A percentile compares a stretch with the other conserved stretches of the same genome.
phyloP scores from a whole-genome alignment of 305 asterid genomes.

The Fraxinus platypoda region DNA sequence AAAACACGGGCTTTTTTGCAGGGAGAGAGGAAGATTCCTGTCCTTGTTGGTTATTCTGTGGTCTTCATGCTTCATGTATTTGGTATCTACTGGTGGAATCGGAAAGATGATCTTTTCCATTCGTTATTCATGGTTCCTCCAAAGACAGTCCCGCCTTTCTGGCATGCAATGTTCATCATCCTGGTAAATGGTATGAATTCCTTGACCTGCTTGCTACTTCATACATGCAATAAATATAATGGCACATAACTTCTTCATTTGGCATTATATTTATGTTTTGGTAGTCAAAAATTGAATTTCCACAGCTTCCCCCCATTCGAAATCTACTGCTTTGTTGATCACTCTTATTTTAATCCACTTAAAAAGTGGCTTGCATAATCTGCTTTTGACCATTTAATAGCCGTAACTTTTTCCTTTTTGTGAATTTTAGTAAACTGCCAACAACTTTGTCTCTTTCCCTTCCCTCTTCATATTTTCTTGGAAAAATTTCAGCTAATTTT shows the following conservation, averaged over 20 bases:
- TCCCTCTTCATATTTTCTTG: neutral
- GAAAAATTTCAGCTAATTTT: neutral
- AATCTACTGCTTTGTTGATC: neutral
- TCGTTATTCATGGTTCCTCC: conserved; percentile 87
- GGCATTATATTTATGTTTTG: conserved; percentile 20
- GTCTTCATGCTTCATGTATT: conserved; percentile 60
- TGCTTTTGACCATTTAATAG: neutral
- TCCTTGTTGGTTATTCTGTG: conserved; percentile 58
- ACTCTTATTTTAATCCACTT: neutral
- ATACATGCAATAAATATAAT: neutral
- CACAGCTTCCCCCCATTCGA: neutral
- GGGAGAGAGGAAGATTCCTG: conserved; percentile 75
- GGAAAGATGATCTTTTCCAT: conserved; percentile 53
- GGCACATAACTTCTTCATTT: conserved; percentile 7
- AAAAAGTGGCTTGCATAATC: conserved; percentile 7
- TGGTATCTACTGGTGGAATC: conserved; percentile 83
- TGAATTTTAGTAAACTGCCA: neutral
- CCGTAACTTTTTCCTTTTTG: conserved; percentile 2
- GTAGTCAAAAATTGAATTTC: neutral
- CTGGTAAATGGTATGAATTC: conserved; percentile 66
- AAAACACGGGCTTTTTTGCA: conserved; percentile 38
- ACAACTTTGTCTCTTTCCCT: neutral
- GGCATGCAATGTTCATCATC: conserved; percentile 80
- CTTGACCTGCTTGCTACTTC: conserved; percentile 17
- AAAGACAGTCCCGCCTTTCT: conserved; percentile 77